Percentiles rank a stretch among this genome's conserved stretches.
phyloP scores from a whole-genome alignment of 2,329 filamentous ascomycete species.

The Nothophoma quercina region DNA sequence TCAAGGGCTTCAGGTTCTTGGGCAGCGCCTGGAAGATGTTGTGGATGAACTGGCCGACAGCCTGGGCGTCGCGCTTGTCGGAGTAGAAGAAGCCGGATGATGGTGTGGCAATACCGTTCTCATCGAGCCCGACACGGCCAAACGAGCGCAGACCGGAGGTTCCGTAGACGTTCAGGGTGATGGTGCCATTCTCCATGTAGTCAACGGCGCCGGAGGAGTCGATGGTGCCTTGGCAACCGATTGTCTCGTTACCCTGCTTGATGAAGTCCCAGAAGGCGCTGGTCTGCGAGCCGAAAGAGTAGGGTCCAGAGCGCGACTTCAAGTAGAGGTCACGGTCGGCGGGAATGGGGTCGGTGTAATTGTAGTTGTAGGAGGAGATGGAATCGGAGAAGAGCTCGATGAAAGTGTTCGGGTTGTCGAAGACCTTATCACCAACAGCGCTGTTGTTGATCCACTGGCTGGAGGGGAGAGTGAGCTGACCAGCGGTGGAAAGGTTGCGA shows the following conservation, averaged over 20 bases:
- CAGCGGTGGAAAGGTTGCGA: constrained; percentile 45
- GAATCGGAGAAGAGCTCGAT: constrained; percentile 56
- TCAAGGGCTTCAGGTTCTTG: constrained; percentile 56
- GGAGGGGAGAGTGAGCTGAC: constrained; percentile 45
- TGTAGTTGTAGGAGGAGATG: constrained; percentile 59
- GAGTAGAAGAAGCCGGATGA: constrained; percentile 55
- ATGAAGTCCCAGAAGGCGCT: constrained; percentile 62
- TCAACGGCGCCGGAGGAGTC: constrained; percentile 56
- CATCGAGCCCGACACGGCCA: constrained; percentile 57
- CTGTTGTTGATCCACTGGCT: constrained; percentile 60
- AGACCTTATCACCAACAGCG: constrained; percentile 59
- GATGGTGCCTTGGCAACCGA: constrained; percentile 62
- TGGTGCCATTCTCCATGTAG: constrained; percentile 54
- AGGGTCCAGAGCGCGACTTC: constrained; percentile 58
- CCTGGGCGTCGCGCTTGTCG: constrained; percentile 57
- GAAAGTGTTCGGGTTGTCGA: constrained; percentile 65
- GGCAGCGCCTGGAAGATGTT: constrained; percentile 59
- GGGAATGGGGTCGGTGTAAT: constrained; percentile 54
- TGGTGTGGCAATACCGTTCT: constrained; percentile 54
- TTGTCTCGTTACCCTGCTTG: constrained; percentile 52
- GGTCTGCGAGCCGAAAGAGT: constrained; percentile 62
- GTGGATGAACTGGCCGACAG: constrained; percentile 60
- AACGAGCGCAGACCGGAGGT: constrained; percentile 62
- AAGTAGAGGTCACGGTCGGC: constrained; percentile 59
- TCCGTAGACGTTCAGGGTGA: constrained; percentile 65